Base-by-base conservation (phyloP, 441 rosid genomes). In the Pelargonium australe region DNA sequence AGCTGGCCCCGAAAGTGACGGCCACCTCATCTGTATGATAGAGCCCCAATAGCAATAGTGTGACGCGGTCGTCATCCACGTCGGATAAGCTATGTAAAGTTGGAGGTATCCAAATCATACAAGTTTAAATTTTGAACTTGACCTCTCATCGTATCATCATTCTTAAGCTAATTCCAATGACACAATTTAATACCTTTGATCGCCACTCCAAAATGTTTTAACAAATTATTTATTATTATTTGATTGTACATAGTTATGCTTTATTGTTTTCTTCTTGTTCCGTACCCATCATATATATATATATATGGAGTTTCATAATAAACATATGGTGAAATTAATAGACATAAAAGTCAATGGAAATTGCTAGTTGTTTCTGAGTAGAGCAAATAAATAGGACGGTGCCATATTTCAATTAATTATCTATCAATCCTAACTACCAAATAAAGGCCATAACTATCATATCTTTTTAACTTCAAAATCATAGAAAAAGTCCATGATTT, bases 1-100 rank as follows among this genome's bases (percentile, higher is more conserved):
- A 78, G 79, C 79, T 70, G 47, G 74, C 67, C 7, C 6, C n/a
- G 70, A 72, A 4, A 17, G 64, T 25, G 79, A 73, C 69, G 11
- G 4, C 45, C 63, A 37, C 9, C 37, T 41, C 53, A 51, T 16
- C 57, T 51, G 57, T 51, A 51, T 51, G 57, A 51, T 51, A 51
- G 57, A 51, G 57, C 17, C 57, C 57, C 57, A 13, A 13, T 28
- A 28, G 34, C 34, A 28, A 28, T 28, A 28, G 34, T 28, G 34
- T 28, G 34, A 28, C 34, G 34, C 4, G 34, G 55, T 49, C 55
- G 12, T 14, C 55, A 49, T 49, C 55, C 14, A 49, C 57, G 57
- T 51, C 14, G 57, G 57, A 51, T 14, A 51, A n/a, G 14, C 17
- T n/a, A 28, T 3, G 34, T 28, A 1, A 2, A 28, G 34, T 3